Evolutionary conservation across 495 filamentous ascomycete species (phyloP).

Genomic region (Xylaria flabelliformis): DNA sequence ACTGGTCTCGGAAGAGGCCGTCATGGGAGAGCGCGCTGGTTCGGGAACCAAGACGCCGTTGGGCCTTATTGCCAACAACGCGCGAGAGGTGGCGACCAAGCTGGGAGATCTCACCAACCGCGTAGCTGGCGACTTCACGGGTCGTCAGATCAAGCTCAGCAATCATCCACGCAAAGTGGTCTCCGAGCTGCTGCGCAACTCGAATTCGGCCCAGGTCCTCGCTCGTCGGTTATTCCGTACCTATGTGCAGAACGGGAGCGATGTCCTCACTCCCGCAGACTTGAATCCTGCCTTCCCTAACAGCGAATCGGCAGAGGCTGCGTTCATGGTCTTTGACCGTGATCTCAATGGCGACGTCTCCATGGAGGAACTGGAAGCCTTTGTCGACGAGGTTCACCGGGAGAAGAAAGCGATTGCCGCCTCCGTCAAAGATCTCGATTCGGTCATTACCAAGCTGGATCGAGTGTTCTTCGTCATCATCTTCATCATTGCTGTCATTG

Average conservation of each 20-base stretch:
- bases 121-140: conserved; percentile 94
- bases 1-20: conserved; percentile 73
- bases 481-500: conserved; percentile 74
- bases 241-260: conserved; percentile 74
- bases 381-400: conserved; percentile 91
- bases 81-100: conserved; percentile 73
- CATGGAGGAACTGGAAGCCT: conserved; percentile 92
- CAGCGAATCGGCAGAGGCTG: conserved; percentile 86
- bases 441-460: conserved; percentile 91
- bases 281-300: conserved; percentile 81
- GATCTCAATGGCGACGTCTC: conserved; percentile 97
- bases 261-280: conserved; percentile 78
- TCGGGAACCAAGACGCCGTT: conserved; percentile 76
- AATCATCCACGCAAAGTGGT: conserved; percentile 85
- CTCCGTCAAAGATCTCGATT: conserved; percentile 92
- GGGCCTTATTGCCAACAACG: conserved; percentile 70
- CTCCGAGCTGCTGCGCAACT: conserved; percentile 75
- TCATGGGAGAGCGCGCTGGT: conserved; percentile 49
- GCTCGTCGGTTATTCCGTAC: conserved; percentile 93
- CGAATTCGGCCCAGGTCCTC: conserved; percentile 79
- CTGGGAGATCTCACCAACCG: conserved; percentile 89
- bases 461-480: conserved; percentile 88
- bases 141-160: conserved; percentile 72
- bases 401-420: conserved; percentile 96
- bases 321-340: conserved; percentile 93